A percentile compares a stretch with the other conserved stretches of the same genome.
phyloP scores from a whole-genome alignment of 768 basidiomycete species.

The Boletus patriciae region DNA sequence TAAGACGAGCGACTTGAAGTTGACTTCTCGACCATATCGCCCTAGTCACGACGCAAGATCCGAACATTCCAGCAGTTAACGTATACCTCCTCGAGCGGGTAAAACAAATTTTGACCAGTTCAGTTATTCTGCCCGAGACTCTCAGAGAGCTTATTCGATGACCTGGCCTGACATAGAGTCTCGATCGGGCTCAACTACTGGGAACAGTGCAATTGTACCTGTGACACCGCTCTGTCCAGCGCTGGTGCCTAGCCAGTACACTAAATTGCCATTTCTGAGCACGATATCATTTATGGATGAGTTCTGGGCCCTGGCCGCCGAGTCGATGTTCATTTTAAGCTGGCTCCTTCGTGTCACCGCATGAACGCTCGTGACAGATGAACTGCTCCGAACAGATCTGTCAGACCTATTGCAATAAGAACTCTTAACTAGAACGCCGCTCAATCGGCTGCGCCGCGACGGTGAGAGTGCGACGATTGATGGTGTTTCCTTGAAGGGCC shows the following conservation, averaged over 20 bases:
- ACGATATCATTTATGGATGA: neutral
- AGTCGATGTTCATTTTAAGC: neutral
- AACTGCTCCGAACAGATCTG: conserved; percentile 1
- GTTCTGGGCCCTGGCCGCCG: neutral
- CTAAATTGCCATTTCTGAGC: neutral
- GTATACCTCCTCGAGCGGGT: too few species aligned
- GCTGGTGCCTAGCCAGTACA: neutral
- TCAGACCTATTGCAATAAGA: neutral
- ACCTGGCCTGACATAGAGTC: too few species aligned
- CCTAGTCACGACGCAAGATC: neutral
- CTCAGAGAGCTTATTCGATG: too few species aligned
- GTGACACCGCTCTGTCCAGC: neutral
- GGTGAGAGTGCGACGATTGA: neutral
- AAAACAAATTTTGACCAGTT: too few species aligned
- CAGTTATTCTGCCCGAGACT: too few species aligned
- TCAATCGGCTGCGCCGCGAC: neutral
- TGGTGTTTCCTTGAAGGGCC: neutral
- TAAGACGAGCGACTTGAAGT: neutral
- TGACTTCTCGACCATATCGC: neutral
- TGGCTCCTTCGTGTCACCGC: neutral
- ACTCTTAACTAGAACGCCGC: neutral
- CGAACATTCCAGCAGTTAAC: neutral
- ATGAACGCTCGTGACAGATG: neutral
- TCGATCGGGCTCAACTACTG: too few species aligned
- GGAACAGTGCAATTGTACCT: too few species aligned